Conservation (phyloP, 2,329 filamentous ascomycete genomes). For the Fusarium gaditjirri region DNA sequence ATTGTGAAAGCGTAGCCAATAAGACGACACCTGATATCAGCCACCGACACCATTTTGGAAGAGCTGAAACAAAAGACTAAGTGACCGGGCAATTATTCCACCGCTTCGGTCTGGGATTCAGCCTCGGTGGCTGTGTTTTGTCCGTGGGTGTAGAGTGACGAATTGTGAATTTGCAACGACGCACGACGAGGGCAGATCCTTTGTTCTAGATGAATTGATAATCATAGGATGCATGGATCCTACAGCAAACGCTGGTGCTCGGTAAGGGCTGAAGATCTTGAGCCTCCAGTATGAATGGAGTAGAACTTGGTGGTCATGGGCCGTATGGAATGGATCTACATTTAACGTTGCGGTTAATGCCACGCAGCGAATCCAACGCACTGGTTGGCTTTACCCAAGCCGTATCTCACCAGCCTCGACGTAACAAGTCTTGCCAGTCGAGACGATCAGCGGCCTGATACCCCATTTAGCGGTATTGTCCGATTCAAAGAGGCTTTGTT, state of each 20-base stretch:
- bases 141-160: not conserved
- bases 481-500: not conserved
- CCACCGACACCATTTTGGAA: slow-evolving; percentile 4
- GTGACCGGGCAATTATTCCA: not conserved
- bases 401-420: not conserved
- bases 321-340: not conserved
- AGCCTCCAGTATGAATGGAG: not conserved
- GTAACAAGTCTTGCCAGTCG: not conserved
- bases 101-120: not conserved
- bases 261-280: not conserved
- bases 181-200: not conserved
- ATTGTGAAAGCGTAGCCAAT: slow-evolving; percentile 15
- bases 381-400: no score
- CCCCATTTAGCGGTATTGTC: not conserved
- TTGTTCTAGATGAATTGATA: not conserved
- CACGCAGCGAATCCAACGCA: not conserved
- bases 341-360: not conserved
- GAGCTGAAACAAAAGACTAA: not conserved
- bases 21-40: not conserved
- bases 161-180: not conserved
- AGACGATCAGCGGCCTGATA: not conserved
- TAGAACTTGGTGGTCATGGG: not conserved
- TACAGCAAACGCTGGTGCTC: not conserved
- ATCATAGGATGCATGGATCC: not conserved
- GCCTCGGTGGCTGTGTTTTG: not conserved